Conservation (phyloP, 208 protist genomes). For the Wallacemonas collosoma region DNA sequence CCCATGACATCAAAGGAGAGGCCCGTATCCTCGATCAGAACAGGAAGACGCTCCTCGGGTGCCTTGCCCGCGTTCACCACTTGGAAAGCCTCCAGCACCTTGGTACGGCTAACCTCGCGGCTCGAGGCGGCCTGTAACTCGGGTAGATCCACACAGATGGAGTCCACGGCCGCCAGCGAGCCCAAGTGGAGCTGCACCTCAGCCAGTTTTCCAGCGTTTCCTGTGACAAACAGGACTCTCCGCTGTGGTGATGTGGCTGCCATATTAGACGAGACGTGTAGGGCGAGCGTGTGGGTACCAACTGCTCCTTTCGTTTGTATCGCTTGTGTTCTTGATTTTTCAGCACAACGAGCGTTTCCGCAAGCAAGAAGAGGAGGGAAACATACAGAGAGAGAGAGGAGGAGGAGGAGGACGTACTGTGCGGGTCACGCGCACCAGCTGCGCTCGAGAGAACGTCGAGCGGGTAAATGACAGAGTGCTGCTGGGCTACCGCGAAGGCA, state of each 20-base stretch:
- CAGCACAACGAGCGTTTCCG: too few relatives aligned
- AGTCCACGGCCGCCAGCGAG: slow-evolving; percentile 45
- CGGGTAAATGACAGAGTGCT: too few relatives aligned
- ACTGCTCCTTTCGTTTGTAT: too few relatives aligned
- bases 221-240: slow-evolving; percentile 92
- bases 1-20: slow-evolving; percentile 97
- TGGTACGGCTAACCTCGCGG: slow-evolving; percentile 91
- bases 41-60: slow-evolving; percentile 23
- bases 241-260: neutral
- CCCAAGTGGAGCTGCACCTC: slow-evolving; percentile 92
- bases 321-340: too few relatives aligned
- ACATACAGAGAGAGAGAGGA: too few relatives aligned
- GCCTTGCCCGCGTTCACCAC: slow-evolving; percentile 33
- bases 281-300: too few relatives aligned
- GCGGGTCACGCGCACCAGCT: too few relatives aligned
- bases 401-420: too few relatives aligned
- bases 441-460: too few relatives aligned
- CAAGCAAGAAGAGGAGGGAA: too few relatives aligned
- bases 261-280: too few relatives aligned
- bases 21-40: slow-evolving; percentile 97
- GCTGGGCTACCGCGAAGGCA: too few relatives aligned
- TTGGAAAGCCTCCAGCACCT: slow-evolving; percentile 90
- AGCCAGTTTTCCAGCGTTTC: slow-evolving; percentile 97
- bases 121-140: slow-evolving; percentile 95
- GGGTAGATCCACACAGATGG: slow-evolving; percentile 79